A percentile compares a stretch with the other conserved stretches of the same genome.
Evolutionary conservation across 345 rosid species (phyloP).

Genomic region (Camelina sativa): DNA sequence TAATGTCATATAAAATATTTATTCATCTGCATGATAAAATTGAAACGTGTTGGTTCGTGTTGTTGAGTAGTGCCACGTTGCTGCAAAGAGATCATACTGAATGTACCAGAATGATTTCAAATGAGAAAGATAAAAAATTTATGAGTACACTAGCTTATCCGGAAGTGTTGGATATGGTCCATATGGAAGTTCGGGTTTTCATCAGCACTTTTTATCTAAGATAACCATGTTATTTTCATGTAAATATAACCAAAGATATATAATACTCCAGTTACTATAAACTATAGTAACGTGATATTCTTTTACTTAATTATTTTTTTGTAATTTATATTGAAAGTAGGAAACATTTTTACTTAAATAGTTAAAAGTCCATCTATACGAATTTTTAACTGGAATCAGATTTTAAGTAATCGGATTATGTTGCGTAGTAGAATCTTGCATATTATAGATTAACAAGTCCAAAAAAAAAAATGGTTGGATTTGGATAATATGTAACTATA

Average conservation of each 20-base stretch:
- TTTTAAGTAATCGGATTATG: no score
- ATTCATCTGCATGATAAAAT: slow-evolving; percentile 31
- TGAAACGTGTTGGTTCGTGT: slow-evolving; percentile 41
- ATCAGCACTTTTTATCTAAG: background rate
- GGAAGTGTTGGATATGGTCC: slow-evolving; percentile 27
- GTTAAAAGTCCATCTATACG: no score
- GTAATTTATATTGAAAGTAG: no score
- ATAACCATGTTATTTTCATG: background rate
- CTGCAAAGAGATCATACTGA: slow-evolving; percentile 31
- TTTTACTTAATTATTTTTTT: no score
- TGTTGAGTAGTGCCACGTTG: slow-evolving; percentile 43
- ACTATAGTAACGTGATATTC: no score
- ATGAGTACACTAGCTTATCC: slow-evolving; percentile 2
- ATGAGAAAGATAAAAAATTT: background rate
- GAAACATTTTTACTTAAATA: no score
- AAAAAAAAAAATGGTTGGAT: no score
- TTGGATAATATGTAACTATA: no score
- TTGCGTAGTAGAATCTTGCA: no score
- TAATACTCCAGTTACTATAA: no score
- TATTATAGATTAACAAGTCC: no score
- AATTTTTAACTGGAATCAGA: no score
- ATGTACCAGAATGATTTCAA: slow-evolving; percentile 18
- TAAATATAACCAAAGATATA: background rate
- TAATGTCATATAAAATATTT: background rate
- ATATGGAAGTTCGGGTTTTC: background rate